Conservation (phyloP, 139 green algal genomes). For the Picochlorum sp. region DNA sequence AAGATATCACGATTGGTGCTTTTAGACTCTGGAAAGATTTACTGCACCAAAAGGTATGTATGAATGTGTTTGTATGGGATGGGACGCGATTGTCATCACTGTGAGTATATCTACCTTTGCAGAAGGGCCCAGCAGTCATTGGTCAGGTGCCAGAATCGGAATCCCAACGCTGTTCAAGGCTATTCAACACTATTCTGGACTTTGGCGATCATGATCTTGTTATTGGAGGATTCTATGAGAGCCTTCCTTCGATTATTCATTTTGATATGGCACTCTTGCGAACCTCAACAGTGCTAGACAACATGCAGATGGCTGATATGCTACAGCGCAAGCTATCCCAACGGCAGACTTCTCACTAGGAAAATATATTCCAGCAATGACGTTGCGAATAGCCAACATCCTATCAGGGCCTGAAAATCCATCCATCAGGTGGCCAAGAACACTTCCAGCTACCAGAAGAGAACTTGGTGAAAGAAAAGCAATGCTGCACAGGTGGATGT, state of each 20-base stretch:
- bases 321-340: slow-evolving; percentile 24
- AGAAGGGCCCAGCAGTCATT: slow-evolving; percentile 10
- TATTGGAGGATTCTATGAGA: slow-evolving; percentile 53
- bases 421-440: slow-evolving; percentile 54
- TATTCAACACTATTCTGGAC: slow-evolving; percentile 43
- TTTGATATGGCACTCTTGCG: slow-evolving; percentile 57
- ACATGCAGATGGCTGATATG: slow-evolving; percentile 47
- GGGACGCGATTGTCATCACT: background rate
- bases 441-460: slow-evolving; percentile 14
- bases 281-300: slow-evolving; percentile 33
- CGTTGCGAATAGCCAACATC: slow-evolving; percentile 24
- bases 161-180: slow-evolving; percentile 17
- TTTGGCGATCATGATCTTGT: slow-evolving; percentile 78
- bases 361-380: slow-evolving; percentile 46
- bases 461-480: slow-evolving; percentile 18
- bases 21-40: slow-evolving; percentile 62
- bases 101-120: background rate
- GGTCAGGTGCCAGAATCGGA: slow-evolving; percentile 18
- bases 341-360: slow-evolving; percentile 33
- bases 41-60: slow-evolving; percentile 33
- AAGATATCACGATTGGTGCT: slow-evolving; percentile 62
- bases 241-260: slow-evolving; percentile 46
- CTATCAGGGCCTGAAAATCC: slow-evolving; percentile 32
- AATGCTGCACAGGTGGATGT: slow-evolving; percentile 51
- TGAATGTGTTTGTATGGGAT: background rate